Evolutionary conservation across 352 stramenopile species (phyloP).

Genomic region (Plasmopara viticola): DNA sequence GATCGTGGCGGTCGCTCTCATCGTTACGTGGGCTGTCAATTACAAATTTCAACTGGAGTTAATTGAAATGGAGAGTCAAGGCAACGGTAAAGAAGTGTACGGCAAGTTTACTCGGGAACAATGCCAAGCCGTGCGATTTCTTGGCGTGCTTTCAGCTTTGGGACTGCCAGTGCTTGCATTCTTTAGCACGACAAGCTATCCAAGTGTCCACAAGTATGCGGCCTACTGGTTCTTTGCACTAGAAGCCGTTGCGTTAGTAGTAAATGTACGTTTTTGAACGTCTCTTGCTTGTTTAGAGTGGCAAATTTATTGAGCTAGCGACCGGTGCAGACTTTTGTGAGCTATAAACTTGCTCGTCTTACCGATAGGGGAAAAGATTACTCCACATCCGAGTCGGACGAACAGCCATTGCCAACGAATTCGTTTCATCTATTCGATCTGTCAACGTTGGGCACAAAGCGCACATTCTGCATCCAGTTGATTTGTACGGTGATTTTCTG

Average conservation of each 20-base stretch:
- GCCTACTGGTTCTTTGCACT: slow-evolving; percentile 74
- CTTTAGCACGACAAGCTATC: slow-evolving; percentile 54
- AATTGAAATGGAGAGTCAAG: slow-evolving; percentile 5
- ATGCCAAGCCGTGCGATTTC: slow-evolving; percentile 16
- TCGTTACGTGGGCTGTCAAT: slow-evolving; percentile 41
- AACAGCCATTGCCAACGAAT: too few species aligned
- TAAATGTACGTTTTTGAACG: slow-evolving; percentile 37
- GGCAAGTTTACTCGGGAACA: slow-evolving; percentile 11
- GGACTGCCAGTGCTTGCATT: slow-evolving; percentile 44
- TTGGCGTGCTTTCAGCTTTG: slow-evolving; percentile 29
- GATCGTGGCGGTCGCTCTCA: slow-evolving; percentile 25
- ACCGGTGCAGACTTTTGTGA: slow-evolving; percentile 27
- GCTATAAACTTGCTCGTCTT: slow-evolving; percentile 24
- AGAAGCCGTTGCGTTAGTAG: slow-evolving; percentile 44
- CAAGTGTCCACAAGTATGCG: slow-evolving; percentile 45
- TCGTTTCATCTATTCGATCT: slow-evolving; percentile 1
- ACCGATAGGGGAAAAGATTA: neutral
- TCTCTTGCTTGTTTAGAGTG: too few species aligned
- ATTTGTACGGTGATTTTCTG: slow-evolving; percentile 43
- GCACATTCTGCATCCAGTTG: slow-evolving; percentile 35
- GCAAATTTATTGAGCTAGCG: neutral
- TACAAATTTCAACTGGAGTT: slow-evolving; percentile 35
- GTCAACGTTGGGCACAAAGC: slow-evolving; percentile 20
- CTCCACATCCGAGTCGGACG: slow-evolving; percentile 1
- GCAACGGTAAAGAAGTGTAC: neutral